phyloP scores from a whole-genome alignment of 179 eudicot species.

The Vitellaria paradoxa region DNA sequence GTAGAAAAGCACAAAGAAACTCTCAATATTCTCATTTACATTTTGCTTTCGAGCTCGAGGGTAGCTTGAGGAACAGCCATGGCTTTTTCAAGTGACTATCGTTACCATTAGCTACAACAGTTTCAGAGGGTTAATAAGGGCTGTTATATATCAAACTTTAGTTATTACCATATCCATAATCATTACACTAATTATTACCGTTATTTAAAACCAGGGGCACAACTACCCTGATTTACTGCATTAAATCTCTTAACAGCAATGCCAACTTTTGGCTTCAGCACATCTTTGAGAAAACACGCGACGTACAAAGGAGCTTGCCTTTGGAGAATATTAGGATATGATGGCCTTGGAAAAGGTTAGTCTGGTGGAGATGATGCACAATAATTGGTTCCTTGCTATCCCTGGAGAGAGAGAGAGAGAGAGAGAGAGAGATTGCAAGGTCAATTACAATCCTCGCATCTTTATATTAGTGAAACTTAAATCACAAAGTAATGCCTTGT shows the following conservation, averaged over 20 bases:
- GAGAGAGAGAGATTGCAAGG: no score
- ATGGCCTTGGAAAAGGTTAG: neutral
- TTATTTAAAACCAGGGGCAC: no score
- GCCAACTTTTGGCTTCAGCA: neutral
- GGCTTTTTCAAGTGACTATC: no score
- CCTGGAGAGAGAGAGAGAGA: neutral
- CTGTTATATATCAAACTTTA: no score
- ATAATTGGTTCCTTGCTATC: neutral
- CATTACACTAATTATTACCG: no score
- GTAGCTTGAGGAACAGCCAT: neutral
- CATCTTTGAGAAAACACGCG: neutral
- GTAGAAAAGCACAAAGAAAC: neutral
- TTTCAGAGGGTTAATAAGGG: no score
- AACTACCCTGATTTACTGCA: conserved; percentile 5
- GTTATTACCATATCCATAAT: no score
- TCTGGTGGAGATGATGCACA: neutral
- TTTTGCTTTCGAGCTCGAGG: conserved; percentile 20
- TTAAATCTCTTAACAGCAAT: neutral
- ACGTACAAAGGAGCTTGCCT: neutral
- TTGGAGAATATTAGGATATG: neutral
- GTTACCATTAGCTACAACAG: no score
- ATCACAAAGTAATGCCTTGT: no score
- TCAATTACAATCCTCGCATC: no score
- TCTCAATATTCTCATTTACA: conserved; percentile 23
- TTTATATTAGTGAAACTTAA: no score